phyloP scores from a whole-genome alignment of 371 early-diverging fungal species.

The Capillidium rhysosporum region DNA sequence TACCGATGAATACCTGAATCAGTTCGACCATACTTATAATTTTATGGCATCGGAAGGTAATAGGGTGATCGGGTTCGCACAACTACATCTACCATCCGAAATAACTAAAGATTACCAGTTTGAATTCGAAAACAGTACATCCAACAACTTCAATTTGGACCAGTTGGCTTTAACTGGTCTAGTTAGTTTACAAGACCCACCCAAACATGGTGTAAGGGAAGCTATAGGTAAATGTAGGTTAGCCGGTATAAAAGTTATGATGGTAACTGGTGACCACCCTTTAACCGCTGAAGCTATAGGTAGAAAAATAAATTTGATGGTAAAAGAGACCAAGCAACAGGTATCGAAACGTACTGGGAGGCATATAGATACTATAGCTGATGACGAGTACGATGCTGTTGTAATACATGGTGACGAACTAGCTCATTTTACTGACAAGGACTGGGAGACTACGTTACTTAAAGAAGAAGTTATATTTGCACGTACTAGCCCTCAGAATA shows the following conservation, averaged over 20 bases:
- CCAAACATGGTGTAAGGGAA: slow-evolving; percentile 93
- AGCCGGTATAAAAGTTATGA: slow-evolving; percentile 87
- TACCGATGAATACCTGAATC: slow-evolving; percentile 26
- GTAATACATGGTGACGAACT: slow-evolving; percentile 82
- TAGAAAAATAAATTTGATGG: slow-evolving; percentile 78
- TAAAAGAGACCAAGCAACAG: slow-evolving; percentile 58
- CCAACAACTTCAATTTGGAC: slow-evolving; percentile 44
- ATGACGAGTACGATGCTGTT: slow-evolving; percentile 63
- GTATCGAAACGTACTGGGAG: slow-evolving; percentile 42
- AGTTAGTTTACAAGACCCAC: slow-evolving; percentile 78
- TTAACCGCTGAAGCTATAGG: slow-evolving; percentile 70
- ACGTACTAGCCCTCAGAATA: slow-evolving; percentile 79
- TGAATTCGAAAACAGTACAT: slow-evolving; percentile 39
- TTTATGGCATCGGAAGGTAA: slow-evolving; percentile 78
- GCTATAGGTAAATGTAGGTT: slow-evolving; percentile 78
- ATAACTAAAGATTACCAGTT: slow-evolving; percentile 54
- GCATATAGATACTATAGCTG: slow-evolving; percentile 31
- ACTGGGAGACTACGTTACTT: slow-evolving; percentile 72
- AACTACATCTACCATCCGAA: slow-evolving; percentile 33
- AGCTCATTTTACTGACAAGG: slow-evolving; percentile 47
- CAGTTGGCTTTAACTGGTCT: slow-evolving; percentile 68
- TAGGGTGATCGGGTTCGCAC: slow-evolving; percentile 85
- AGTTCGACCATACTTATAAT: slow-evolving; percentile 53
- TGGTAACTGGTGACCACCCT: slow-evolving; percentile 94
- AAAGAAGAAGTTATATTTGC: slow-evolving; percentile 84